Evolutionary conservation across 2,329 filamentous ascomycete genomes (phyloP), one percentile per base, ranked within the genome.

Genomic region (Colletotrichum musae): DNA sequence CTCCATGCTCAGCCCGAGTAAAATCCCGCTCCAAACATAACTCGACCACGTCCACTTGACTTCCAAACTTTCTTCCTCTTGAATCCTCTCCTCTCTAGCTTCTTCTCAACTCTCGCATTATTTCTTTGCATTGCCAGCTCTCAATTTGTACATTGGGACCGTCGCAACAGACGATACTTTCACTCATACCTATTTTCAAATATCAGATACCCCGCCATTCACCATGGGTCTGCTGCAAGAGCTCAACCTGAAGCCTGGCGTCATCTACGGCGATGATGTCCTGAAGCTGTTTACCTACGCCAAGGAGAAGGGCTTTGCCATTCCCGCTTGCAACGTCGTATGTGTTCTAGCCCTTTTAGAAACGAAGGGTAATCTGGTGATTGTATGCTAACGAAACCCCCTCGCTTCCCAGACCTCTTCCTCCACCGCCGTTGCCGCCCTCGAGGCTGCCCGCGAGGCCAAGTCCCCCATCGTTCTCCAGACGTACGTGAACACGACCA

Each of bases 391-490:
- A 70, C 64, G 32, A 36, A 54, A 58, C 43, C 24, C 51, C 57
- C 64, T 64, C 64, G 53, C 64, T 43, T 68, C 26, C 15, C 58
- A 72, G 70, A 97, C 94, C 74, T 95, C 93, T 51, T 94, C 92
- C 70, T 96, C 93, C 72, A 94, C 92, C 72, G 92, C 91, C 72
- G 92, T 98, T 74, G 91, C 94, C 77, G 86, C 94, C 64, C 94
- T 99, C 76, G 96, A 99, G 89, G 96, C 96, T 80, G 96, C 96
- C 76, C 92, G 94, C 78, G 95, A 98, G 83, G 87, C 91, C 80
- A 97, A 97, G 83, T 88, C 93, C 71, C 96, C 96, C 77, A 92
- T 98, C 84, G 93, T 98, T 84, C 91, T 98, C 75, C 96, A 98
- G 87, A 88, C 93, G 78, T 72, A 41, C n/a, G 70, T 71, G 18